Evolutionary conservation across 345 rosid genomes (phyloP).

Genomic region (Turritis glabra): DNA sequence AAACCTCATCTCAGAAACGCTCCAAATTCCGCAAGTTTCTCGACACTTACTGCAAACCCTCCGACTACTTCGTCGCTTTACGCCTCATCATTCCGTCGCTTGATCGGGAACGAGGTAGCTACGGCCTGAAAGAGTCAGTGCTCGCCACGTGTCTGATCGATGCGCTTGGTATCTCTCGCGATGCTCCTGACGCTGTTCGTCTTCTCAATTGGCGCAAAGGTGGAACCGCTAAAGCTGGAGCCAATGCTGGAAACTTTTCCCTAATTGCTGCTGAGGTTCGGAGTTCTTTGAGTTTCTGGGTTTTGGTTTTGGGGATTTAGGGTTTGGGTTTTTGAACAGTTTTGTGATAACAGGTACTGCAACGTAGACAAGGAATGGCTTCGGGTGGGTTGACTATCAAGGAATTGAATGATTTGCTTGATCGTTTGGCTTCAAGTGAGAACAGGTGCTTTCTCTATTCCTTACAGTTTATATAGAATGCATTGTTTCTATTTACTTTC

Average conservation of each 20-base stretch:
- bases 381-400: conserved; percentile 72
- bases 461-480: background rate
- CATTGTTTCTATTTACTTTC: background rate
- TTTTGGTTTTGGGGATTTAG: background rate
- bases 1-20: conserved; percentile 68
- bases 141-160: conserved; percentile 86
- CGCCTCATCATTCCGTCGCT: conserved; percentile 81
- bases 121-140: conserved; percentile 91
- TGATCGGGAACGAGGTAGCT: conserved; percentile 86
- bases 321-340: background rate
- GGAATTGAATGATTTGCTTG: conserved; percentile 82
- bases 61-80: conserved; percentile 69
- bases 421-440: conserved; percentile 74
- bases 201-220: conserved; percentile 97
- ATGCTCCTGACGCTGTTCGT: conserved; percentile 79
- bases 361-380: conserved; percentile 77
- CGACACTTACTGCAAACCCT: conserved; percentile 72
- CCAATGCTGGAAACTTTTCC: conserved; percentile 81
- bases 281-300: background rate
- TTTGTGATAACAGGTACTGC: conserved; percentile 52
- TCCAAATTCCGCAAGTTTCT: conserved; percentile 89
- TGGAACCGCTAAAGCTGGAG: conserved; percentile 60
- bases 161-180: conserved; percentile 88
- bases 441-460: conserved; percentile 50
- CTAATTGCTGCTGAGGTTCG: conserved; percentile 77